Base-by-base conservation (phyloP, 176 grass and related monocot species). In the Aechmea fasciata region DNA sequence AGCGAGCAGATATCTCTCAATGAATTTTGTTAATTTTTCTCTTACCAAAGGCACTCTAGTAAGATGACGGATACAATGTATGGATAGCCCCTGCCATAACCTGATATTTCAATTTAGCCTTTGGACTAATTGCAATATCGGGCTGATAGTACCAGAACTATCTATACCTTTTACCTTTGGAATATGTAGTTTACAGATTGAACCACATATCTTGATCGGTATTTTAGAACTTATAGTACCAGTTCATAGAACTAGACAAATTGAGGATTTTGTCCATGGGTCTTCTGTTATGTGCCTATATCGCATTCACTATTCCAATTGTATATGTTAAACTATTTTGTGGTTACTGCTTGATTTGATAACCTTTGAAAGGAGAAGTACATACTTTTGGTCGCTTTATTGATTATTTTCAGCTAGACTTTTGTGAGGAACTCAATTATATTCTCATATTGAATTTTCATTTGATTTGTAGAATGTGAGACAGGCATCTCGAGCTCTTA, bases 401-500 rank as follows among this genome's bases (percentile, higher is more conserved):
- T 55, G 12, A 14, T 55, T n/a, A 55, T n/a, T 13, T 55, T 55
- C 11, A 14, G 52, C 12, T n/a, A 55, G 15, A 12, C 19, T 59
- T 19, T 59, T 59, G 54, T 59, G 54, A 59, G 19, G 14, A 18
- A 6, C 54, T 9, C 54, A n/a, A 59, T 59, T 59, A 59, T 75
- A 33, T 26, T 41, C 17, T 67, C 33, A 73, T 78, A 71, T 66
- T 61, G 68, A 47, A 57, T 79, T 49, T 67, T 28, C 5, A 26
- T 65, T 65, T 6, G 23, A 80, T 64, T 69, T 57, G 50, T 90
- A 93, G 94, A 99, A 99, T 85, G 74, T 85, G 63, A 99, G 75
- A 74, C 94, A 93, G 84, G 87, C 94, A 79, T 99, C 89, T 15
- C 86, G 84, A 71, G 76, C 89, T 67, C 72, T 99, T 26, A 79